Evolutionary conservation across 2,329 filamentous ascomycete genomes (phyloP), one percentile per base, ranked within the genome.

Genomic region (Paecilomyces sp.): DNA sequence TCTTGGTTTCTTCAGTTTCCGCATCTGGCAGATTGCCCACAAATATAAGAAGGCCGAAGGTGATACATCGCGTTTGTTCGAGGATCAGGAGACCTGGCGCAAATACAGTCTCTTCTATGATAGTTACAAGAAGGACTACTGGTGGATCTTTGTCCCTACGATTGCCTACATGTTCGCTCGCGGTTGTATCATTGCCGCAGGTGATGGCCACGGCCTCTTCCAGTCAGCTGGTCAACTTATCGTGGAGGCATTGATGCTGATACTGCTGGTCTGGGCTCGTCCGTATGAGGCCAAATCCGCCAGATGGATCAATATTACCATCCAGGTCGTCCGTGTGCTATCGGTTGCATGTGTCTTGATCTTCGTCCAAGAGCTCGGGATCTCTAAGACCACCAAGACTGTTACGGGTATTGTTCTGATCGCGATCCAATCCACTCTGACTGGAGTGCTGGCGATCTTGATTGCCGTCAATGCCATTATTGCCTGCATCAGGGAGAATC

Each of bases 51-150:
- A 86, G 69, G 69, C 80, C 31, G 88, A 96, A 65, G 93, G 93
- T 60, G 89, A 92, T 70, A 76, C 83, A 0, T 81, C 82, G 15
- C 85, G 80, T 12, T 82, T 99, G 8, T 97, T 92, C 75, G 90
- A 97, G 61, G 84, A 97, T 77, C 95, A 94, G 80, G 85, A 89
- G 60, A 87, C 88, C 50, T 97, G 94, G 92, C 83, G 91, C 73
- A 96, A 94, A 79, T 99, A 99, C 82, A 94, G 90, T 69, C 82
- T 97, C 63, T 97, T 99, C 79, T 99, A 99, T 80, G 94, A 97
- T 70, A 88, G 88, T 67, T 97, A 96, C 82, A 92, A 91, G 79
- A 91, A 90, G 75, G 86, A 88, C 67, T 96, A 93, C 80, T 99
- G 94, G 94, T 97, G 93, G 93, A 77, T 97, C 25, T 97, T 99